Base-by-base conservation (phyloP, 352 stramenopile genomes). In the Phytophthora podocarpi region DNA sequence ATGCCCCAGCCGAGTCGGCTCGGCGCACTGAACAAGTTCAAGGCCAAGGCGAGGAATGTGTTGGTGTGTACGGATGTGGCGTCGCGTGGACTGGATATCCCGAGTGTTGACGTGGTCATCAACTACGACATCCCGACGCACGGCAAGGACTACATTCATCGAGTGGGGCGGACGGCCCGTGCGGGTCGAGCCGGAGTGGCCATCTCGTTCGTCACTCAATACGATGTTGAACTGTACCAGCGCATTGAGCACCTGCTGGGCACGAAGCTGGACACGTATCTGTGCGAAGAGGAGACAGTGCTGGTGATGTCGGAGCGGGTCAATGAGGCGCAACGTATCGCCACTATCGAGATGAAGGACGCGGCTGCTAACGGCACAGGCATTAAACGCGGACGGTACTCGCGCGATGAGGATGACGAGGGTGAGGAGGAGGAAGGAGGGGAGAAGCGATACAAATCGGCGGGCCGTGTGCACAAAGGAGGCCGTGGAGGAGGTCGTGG, bases 61-160 rank as follows among this genome's bases (percentile, higher is more conserved):
- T 84, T 96, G 30, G 84, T 95, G 39, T 96, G 82, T 58, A 97
- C 91, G 15, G 91, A 97, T 62, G 90, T 96, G 12, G 91, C 91
- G 7, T 90, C 80, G 45, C 88, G 91, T 51, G 97, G 97, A 4
- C 80, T 99, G 24, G 97, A 99, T 69, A 98, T 99, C 60, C 97
- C 97, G 2, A 93, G 82, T 49, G 97, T 99, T 30, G 97, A 99
- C 72, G 77, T 99, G 11, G 97, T 99, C 13, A 89, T 99, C 52
- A 99, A 99, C 72, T 99, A 98, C 79, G 98, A 99, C 78, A 97
- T 99, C 42, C 98, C 98, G 8, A 97, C 85, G 21, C 92, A 99
- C 73, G 96, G 94, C 21, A 99, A 99, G 72, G 97, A 99, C 74
- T 99, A 99, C 76, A 98, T 99, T 64, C 97, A 99, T 71, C 85